These are phyloP conservation scores for Phycomyces nitens DNA, from an alignment of 192 early-diverging fungal genomes.

Conservation along the genomic window DNA sequence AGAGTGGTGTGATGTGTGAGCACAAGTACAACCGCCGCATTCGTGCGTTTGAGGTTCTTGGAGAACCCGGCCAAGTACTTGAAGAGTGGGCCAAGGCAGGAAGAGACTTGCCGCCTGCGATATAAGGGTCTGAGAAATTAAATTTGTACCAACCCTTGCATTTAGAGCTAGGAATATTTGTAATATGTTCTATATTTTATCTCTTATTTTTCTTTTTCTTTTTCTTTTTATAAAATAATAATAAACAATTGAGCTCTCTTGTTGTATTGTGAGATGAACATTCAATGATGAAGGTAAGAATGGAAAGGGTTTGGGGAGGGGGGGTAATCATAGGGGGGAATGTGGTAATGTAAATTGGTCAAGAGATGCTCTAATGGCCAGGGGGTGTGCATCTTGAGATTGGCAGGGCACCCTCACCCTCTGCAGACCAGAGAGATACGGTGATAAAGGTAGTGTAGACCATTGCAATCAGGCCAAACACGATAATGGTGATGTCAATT, in stretches of 20 bases:
- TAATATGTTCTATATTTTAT: too few species aligned
- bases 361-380: not conserved
- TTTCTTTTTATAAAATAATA: not conserved
- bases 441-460: conserved; percentile 82
- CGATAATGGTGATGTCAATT: conserved; percentile 59
- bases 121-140: too few species aligned
- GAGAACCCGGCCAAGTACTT: conserved; percentile 33
- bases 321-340: not conserved
- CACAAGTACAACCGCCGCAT: conserved; percentile 21
- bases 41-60: conserved; percentile 27
- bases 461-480: conserved; percentile 68
- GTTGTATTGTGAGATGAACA: too few species aligned
- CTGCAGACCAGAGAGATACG: conserved; percentile 54
- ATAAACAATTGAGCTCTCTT: not conserved
- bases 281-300: not conserved
- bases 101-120: conserved; percentile 15
- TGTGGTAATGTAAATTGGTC: too few species aligned
- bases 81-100: conserved; percentile 28
- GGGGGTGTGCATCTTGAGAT: conserved; percentile 20
- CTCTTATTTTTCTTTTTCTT: too few species aligned
- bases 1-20: conserved; percentile 25
- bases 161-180: too few species aligned
- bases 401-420: conserved; percentile 14
- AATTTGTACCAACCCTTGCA: too few species aligned
- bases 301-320: not conserved